Conservation (phyloP, 208 protist genomes). For the Leishmania aethiopica region DNA sequence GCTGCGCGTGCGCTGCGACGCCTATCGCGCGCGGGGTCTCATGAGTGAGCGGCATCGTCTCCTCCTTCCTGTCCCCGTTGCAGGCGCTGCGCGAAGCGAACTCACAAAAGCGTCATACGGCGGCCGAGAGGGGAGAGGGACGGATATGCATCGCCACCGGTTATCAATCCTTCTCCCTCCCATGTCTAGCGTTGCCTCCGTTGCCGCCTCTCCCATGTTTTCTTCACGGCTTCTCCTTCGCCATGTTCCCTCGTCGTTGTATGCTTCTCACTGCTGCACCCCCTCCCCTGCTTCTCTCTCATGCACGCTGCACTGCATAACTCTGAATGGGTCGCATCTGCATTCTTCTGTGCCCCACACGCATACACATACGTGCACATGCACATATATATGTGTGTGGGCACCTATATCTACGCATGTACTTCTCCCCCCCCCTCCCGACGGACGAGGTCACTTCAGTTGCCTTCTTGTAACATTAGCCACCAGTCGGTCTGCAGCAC, state of each 20-base stretch:
- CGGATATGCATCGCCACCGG: background rate
- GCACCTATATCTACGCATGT: too few relatives aligned
- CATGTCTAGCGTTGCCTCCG: background rate
- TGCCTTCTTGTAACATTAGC: background rate
- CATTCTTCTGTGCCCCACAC: background rate
- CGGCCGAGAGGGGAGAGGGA: background rate
- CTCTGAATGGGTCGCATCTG: background rate
- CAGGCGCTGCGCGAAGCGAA: background rate
- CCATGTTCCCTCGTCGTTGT: background rate
- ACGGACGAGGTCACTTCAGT: background rate
- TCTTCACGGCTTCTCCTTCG: background rate
- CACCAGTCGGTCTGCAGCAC: constrained; percentile 2
- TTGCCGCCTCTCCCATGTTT: background rate
- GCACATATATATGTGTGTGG: background rate
- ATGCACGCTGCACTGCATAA: background rate
- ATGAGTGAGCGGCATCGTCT: background rate
- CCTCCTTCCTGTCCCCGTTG: background rate
- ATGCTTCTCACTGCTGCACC: background rate
- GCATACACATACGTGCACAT: background rate
- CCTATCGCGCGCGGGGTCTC: background rate
- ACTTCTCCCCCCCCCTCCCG: background rate
- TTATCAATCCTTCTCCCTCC: background rate
- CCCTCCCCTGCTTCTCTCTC: background rate
- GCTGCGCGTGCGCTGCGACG: background rate
- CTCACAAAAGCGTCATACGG: background rate